A percentile compares a stretch with the other conserved stretches of the same genome.
These are phyloP conservation scores for Panaeolus cyanescens DNA, from an alignment of 768 basidiomycete species.

Conservation along the genomic window DNA sequence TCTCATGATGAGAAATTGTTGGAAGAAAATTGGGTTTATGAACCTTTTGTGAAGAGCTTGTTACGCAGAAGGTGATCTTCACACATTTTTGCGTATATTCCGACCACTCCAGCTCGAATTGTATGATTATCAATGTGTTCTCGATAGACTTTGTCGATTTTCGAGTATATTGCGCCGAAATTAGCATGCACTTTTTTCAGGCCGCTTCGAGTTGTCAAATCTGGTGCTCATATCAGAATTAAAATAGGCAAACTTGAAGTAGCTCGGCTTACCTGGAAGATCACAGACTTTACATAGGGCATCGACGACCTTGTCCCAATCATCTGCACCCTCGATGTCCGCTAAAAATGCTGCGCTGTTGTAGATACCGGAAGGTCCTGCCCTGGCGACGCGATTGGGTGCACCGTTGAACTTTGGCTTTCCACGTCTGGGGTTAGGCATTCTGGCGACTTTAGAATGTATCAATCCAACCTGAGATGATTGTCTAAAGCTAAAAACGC, in stretches of 20 bases:
- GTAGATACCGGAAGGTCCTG: too few species aligned
- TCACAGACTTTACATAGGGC: conserved; percentile 51
- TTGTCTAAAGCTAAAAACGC: too few species aligned
- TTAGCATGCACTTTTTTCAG: conserved; percentile 63
- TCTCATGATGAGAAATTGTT: neutral
- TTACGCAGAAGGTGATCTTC: conserved; percentile 60
- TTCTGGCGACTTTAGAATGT: too few species aligned
- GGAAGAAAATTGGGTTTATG: neutral
- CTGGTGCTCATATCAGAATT: conserved; percentile 31
- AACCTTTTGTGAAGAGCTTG: conserved; percentile 60
- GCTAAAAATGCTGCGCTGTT: conserved; percentile 31
- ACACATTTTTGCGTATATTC: conserved; percentile 66
- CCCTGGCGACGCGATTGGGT: too few species aligned
- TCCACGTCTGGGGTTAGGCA: too few species aligned
- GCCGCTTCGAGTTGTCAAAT: conserved; percentile 55
- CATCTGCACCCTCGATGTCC: conserved; percentile 48
- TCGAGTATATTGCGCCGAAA: conserved; percentile 52
- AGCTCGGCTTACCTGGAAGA: conserved; percentile 46
- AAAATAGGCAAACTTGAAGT: neutral
- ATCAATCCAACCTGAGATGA: too few species aligned
- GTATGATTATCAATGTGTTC: conserved; percentile 43
- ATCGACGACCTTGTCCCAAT: conserved; percentile 49
- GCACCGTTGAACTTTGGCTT: too few species aligned
- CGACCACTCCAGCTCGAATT: conserved; percentile 57
- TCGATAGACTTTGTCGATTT: conserved; percentile 50